Conservation (phyloP, 257 asterid species). For the Solanum phureja region DNA sequence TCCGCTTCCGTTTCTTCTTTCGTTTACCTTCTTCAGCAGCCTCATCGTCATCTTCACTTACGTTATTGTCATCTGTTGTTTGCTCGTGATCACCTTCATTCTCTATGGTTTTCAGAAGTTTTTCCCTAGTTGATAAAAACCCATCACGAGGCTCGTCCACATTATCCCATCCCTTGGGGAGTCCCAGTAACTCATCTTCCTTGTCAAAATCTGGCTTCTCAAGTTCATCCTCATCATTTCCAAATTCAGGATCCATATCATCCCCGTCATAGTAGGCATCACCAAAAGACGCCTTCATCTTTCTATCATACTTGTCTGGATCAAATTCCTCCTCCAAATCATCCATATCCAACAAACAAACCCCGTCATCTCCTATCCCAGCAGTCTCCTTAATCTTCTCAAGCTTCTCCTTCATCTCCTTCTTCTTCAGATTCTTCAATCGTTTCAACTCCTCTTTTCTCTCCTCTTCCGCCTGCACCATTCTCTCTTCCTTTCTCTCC, state of each 20-base stretch:
- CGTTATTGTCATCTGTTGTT: conserved; percentile 11
- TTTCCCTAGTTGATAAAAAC: conserved; percentile 40
- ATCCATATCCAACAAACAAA: conserved; percentile 32
- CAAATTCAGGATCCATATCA: conserved; percentile 55
- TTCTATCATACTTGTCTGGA: conserved; percentile 61
- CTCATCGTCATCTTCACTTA: conserved; percentile 22
- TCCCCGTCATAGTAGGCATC: conserved; percentile 53
- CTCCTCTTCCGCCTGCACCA: conserved; percentile 50
- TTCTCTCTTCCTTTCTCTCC: conserved; percentile 82
- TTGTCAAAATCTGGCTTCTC: conserved; percentile 76
- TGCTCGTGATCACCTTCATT: conserved; percentile 9
- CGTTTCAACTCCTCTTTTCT: conserved; percentile 72
- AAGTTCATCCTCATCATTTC: conserved; percentile 37
- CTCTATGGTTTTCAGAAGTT: conserved; percentile 23
- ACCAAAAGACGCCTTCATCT: conserved; percentile 61
- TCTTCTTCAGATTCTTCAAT: conserved; percentile 77
- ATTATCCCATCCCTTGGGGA: conserved; percentile 59
- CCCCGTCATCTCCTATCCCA: conserved; percentile 46
- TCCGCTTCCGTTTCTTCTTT: conserved; percentile 42
- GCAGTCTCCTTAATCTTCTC: conserved; percentile 70
- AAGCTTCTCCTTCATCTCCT: conserved; percentile 71
- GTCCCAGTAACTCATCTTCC: conserved; percentile 86
- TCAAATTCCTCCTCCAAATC: conserved; percentile 80
- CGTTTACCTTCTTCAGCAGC: conserved; percentile 31
- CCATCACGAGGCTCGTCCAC: conserved; percentile 28